Base-by-base conservation (phyloP, 2,329 filamentous ascomycete genomes). In the Metarhizium sp. region DNA sequence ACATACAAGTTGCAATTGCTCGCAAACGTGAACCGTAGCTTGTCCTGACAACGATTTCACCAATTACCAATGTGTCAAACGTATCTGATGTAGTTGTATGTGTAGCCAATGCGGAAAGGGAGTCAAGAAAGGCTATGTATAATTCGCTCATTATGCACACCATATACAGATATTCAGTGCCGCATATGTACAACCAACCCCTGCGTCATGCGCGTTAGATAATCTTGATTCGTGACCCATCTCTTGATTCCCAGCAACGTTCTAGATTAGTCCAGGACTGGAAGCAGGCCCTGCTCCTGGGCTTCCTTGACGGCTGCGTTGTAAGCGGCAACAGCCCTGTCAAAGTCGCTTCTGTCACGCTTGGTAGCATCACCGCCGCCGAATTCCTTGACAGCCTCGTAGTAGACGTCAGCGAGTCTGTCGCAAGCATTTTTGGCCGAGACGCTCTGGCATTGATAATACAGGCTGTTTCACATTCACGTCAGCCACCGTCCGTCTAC, bases 341-440 rank as follows among this genome's bases (percentile, higher is more conserved):
- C 66, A 51, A 73, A 73, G 2, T 67, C 58, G 3, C 68, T 58
- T 1, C 61, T 64, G 1, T 66, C 64, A 13, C 64, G 55, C 59
- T 66, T 67, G 0, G 64, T 66, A 25, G 66, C 67, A 56, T 67
- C 65, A 0, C 53, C 53, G 4, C 70, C 69, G 13, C 73, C 73
- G 36, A 73, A 74, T 0, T 61, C 62, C 11, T 66, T 59, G 5
- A 75, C 73, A 18, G 69, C 71, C 11, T 64, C 60, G 52, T 74
- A 72, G 60, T 75, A 75, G 6, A 75, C 70, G 25, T 74, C 67
- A 0, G 72, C 73, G 11, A 75, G 59, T 0, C 59, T 65, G 13
- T 63, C 60, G 61, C 73, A 75, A 2, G 66, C 60, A 0, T 50
- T 48, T 4, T 49, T 45, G 3, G 58, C 59, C 11, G 54, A 61